phyloP scores from a whole-genome alignment of 2,329 filamentous ascomycete species.

The Ceratocystis albifundus region DNA sequence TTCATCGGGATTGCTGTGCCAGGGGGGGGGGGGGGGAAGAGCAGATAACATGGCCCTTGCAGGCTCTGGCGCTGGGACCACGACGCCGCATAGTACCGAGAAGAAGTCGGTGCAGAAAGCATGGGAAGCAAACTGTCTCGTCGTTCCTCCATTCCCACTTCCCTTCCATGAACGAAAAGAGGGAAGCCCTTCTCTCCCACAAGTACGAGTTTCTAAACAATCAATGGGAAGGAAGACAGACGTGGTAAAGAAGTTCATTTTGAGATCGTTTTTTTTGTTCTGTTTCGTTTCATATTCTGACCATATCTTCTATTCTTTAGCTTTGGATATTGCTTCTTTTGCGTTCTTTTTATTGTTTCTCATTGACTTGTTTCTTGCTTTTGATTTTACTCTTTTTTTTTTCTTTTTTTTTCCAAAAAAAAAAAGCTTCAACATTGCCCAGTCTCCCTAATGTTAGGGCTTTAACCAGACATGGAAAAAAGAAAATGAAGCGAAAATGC shows the following conservation, averaged over 20 bases:
- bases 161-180: constrained; percentile 1
- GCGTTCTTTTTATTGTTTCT: constrained; percentile 14
- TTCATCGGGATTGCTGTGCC: not conserved
- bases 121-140: not conserved
- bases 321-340: constrained; percentile 7
- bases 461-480: constrained; percentile 28
- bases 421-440: constrained; percentile 9
- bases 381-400: not conserved
- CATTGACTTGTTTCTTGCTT: not conserved
- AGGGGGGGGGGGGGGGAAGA: not conserved
- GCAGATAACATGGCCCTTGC: not conserved
- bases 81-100: not conserved
- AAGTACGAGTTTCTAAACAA: not conserved
- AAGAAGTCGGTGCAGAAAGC: not conserved
- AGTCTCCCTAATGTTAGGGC: constrained; percentile 19
- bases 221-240: not conserved
- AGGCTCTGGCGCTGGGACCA: not conserved
- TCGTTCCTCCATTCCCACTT: not conserved
- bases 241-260: constrained; percentile 2
- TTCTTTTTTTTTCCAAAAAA: not conserved
- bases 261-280: constrained; percentile 10
- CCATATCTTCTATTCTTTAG: constrained; percentile 4
- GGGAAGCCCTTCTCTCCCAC: not conserved
- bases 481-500: constrained; percentile 29
- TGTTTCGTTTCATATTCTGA: constrained; percentile 8